Evolutionary conservation across 805 yeast species (phyloP).

Genomic region (Ogataea pignaliae): DNA sequence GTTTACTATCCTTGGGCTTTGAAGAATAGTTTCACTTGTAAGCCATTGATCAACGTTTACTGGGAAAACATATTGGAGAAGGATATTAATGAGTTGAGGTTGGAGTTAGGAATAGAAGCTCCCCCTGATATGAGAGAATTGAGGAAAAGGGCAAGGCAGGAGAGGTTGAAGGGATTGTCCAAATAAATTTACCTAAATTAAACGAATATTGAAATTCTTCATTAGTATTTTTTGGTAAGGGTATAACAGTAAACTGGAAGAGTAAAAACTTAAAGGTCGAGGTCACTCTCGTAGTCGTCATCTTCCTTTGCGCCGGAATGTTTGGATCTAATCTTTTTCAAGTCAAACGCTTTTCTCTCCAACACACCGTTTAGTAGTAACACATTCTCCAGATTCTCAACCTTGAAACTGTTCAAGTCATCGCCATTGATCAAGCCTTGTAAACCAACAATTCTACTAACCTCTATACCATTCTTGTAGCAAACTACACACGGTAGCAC

Average conservation of each 20-base stretch:
- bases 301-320: conserved; percentile 4
- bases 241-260: not conserved
- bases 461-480: conserved; percentile 57
- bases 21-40: conserved; percentile 62
- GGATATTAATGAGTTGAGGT: conserved; percentile 69
- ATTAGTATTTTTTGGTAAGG: too few relatives aligned
- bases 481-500: conserved; percentile 68
- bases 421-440: conserved; percentile 44
- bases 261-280: conserved; percentile 22
- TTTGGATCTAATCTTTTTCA: conserved; percentile 17
- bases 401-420: conserved; percentile 40
- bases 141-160: conserved; percentile 37
- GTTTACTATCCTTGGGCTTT: conserved; percentile 89
- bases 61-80: conserved; percentile 82
- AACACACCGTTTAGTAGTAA: conserved; percentile 32
- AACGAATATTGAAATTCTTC: too few relatives aligned
- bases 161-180: conserved; percentile 4
- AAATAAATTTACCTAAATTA: too few relatives aligned
- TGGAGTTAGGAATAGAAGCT: conserved; percentile 63
- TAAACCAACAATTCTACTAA: conserved; percentile 63
- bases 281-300: conserved; percentile 36
- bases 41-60: conserved; percentile 78
- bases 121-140: conserved; percentile 78
- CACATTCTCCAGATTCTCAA: conserved; percentile 44
- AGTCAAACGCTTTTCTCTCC: conserved; percentile 31